Evolutionary conservation across 2,329 filamentous ascomycete species (phyloP), one percentile per base, ranked within the genome.

Genomic region (Hypomyces rosellus): DNA sequence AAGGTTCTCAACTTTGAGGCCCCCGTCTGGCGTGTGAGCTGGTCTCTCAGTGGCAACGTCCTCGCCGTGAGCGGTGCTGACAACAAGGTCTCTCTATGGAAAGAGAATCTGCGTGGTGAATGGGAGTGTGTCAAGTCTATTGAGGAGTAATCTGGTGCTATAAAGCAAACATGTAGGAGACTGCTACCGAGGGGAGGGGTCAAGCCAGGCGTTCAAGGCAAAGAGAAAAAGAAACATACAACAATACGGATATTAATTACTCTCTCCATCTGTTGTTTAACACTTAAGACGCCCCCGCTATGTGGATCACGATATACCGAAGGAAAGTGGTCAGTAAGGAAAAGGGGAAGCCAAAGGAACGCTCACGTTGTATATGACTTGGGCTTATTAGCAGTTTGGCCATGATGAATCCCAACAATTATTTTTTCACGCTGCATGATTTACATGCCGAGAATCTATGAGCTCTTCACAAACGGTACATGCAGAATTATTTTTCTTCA

Each of bases 81-180:
- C 72, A 99, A 99, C 77, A 91, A 95, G 74, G 91, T 99, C 50
- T 95, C 86, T 48, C 71, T 99, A 68, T 99, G 92, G 92, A 99
- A 97, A 80, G 93, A 99, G 80, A 95, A 95, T 67, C 75, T 99
- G 61, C 88, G 87, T 67, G 93, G 93, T 49, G 89, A 95, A 65
- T 99, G 93, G 93, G 91, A 97, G 72, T 89, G 88, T 63, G 89
- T 97, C 58, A 96, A 96, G 81, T 90, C 89, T 53, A 91, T 99
- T 66, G 92, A 96, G 69, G 89, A 95, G 73, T 95, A 76, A 63
- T 41, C 38, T 11, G 8, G 9, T 7, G 6, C 6, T 30, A 56
- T 13, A 22, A 4, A 12, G 30, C 0, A 2, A 13, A 15, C n/a
- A 20, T 48, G 37, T 20, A 49, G 20, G 39, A 46, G 34, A 44